Evolutionary conservation across 2,329 filamentous ascomycete species (phyloP).

Genomic region (Dryadomyces quercivorus): DNA sequence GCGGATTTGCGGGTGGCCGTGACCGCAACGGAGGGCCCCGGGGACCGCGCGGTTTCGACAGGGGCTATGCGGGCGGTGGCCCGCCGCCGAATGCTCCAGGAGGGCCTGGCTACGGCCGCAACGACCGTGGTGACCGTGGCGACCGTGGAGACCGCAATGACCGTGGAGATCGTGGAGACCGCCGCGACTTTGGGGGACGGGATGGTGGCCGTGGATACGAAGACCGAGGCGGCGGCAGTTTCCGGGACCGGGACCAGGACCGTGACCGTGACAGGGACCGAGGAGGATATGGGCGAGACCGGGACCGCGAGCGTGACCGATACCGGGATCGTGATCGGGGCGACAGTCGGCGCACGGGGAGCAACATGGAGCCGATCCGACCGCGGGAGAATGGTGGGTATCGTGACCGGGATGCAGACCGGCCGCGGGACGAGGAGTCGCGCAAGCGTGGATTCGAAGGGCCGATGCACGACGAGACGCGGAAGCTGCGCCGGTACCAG

Average conservation of each 20-base stretch:
- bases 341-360: conserved; percentile 23
- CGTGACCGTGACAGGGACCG: conserved; percentile 26
- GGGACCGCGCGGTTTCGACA: conserved; percentile 19
- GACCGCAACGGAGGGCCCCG: conserved; percentile 19
- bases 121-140: conserved; percentile 30
- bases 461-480: conserved; percentile 66
- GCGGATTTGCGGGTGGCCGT: conserved; percentile 16
- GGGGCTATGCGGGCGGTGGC: conserved; percentile 35
- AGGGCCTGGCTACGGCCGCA: conserved; percentile 39
- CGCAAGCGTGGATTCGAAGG: conserved; percentile 65
- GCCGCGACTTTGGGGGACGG: conserved; percentile 29
- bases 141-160: conserved; percentile 16
- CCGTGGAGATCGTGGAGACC: conserved; percentile 26
- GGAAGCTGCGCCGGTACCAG: conserved; percentile 54
- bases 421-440: conserved; percentile 40
- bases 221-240: conserved; percentile 32
- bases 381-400: conserved; percentile 18
- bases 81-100: conserved; percentile 48
- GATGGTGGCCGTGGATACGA: conserved; percentile 31
- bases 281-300: conserved; percentile 19
- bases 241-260: conserved; percentile 31
- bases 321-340: conserved; percentile 37
- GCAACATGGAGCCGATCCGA: conserved; percentile 17
- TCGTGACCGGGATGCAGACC: conserved; percentile 16
- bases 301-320: conserved; percentile 18